phyloP scores from a whole-genome alignment of 768 basidiomycete species.

The Tricholoma hemisulphureum region DNA sequence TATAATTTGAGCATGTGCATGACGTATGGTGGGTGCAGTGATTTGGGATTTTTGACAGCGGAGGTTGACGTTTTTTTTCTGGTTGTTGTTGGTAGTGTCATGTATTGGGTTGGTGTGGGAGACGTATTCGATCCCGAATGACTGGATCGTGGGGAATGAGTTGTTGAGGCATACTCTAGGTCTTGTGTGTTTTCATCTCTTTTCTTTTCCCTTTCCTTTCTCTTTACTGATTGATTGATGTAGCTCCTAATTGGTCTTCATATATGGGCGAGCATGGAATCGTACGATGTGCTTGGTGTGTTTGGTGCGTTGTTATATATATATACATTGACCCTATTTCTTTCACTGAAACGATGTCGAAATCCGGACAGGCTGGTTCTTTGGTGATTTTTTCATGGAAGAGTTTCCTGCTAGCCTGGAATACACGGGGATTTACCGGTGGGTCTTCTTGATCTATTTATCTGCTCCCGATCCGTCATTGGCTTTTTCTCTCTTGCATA shows the following conservation, averaged over 20 bases:
- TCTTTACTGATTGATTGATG: slow-evolving; percentile 7
- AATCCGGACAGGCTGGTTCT: slow-evolving; percentile 98
- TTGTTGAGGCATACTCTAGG: slow-evolving; percentile 88
- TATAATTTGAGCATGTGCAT: slow-evolving; percentile 94
- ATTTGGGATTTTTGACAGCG: neutral
- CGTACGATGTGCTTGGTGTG: slow-evolving; percentile 88
- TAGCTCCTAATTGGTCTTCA: slow-evolving; percentile 85
- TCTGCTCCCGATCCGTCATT: no score
- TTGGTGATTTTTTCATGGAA: slow-evolving; percentile 96
- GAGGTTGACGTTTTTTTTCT: no score
- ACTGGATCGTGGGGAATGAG: slow-evolving; percentile 88
- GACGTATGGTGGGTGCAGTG: slow-evolving; percentile 73
- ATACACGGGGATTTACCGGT: slow-evolving; percentile 97
- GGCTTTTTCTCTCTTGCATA: no score
- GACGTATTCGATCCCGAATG: slow-evolving; percentile 75
- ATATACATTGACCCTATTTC: no score
- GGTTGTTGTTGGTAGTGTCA: slow-evolving; percentile 54
- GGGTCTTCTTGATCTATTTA: slow-evolving; percentile 20
- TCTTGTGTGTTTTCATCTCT: slow-evolving; percentile 49
- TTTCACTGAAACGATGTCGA: no score
- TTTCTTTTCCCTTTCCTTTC: neutral
- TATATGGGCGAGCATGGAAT: slow-evolving; percentile 87
- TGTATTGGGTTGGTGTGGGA: slow-evolving; percentile 86
- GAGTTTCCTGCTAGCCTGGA: slow-evolving; percentile 87
- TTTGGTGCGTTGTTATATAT: slow-evolving; percentile 58